Percentiles rank a stretch among this genome's conserved stretches.
Conservation (phyloP, 495 filamentous ascomycete species). For the Wilcoxina mikolae region DNA sequence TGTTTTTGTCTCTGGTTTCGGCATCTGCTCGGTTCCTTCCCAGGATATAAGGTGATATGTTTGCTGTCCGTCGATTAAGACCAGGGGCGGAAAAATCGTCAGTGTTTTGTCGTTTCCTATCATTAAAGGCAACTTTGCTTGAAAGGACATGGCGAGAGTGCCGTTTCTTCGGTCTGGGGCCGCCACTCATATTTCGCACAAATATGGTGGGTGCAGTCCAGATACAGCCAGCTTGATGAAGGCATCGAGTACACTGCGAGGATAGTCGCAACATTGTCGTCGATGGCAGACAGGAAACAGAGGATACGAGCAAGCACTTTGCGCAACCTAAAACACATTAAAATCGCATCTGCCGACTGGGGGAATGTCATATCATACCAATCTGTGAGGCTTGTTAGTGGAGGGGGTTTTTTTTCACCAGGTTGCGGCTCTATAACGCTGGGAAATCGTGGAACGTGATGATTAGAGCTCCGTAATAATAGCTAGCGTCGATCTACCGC, state of each 20-base stretch:
- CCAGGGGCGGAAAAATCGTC: slow-evolving; percentile 24
- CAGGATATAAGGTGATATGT: slow-evolving; percentile 4
- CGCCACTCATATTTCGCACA: slow-evolving; percentile 14
- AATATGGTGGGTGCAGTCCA: slow-evolving; percentile 1
- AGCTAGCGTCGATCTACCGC: too few species aligned
- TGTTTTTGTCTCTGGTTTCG: slow-evolving; percentile 6
- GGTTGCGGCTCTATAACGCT: too few species aligned
- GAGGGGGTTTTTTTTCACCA: too few species aligned
- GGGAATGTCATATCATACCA: too few species aligned
- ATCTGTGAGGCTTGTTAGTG: too few species aligned
- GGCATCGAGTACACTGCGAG: slow-evolving; percentile 13
- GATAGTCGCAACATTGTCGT: slow-evolving; percentile 6
- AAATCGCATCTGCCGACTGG: too few species aligned
- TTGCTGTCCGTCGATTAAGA: slow-evolving; percentile 4
- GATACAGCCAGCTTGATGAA: neutral
- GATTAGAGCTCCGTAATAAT: too few species aligned
- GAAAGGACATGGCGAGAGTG: slow-evolving; percentile 71
- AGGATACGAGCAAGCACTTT: too few species aligned
- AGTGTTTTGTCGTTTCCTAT: slow-evolving; percentile 30
- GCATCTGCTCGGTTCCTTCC: neutral
- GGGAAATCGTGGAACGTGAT: too few species aligned
- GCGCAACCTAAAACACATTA: too few species aligned
- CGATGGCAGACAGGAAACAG: too few species aligned
- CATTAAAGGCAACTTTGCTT: slow-evolving; percentile 43
- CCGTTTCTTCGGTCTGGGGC: slow-evolving; percentile 11